phyloP scores from a whole-genome alignment of 75 land plant species.

The Ceratopteris richardii region DNA sequence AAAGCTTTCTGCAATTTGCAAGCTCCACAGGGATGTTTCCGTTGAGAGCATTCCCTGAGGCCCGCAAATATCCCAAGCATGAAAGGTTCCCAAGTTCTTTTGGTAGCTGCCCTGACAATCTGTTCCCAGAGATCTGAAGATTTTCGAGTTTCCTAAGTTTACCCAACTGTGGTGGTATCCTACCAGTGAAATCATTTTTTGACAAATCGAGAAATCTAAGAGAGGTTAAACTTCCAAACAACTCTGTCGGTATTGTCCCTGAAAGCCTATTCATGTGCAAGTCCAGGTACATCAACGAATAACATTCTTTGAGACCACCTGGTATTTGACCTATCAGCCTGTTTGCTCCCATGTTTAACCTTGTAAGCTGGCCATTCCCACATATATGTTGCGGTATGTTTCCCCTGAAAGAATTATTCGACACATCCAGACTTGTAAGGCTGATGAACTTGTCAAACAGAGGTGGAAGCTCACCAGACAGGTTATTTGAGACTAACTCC shows the following conservation, averaged over 20 bases:
- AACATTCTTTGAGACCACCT: not conserved
- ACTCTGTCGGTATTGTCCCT: not conserved
- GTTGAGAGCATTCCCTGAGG: conserved; percentile 53
- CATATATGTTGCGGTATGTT: conserved; percentile 14
- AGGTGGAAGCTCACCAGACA: conserved; percentile 16
- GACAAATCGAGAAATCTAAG: conserved; percentile 7
- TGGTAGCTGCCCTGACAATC: conserved; percentile 50
- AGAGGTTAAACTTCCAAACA: conserved; percentile 14
- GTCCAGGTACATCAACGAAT: not conserved
- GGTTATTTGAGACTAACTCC: conserved; percentile 4
- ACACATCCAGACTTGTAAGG: conserved; percentile 14
- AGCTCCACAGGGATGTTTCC: conserved; percentile 44
- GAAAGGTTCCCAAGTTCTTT: conserved; percentile 21
- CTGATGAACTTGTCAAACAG: not conserved
- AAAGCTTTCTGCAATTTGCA: conserved; percentile 4
- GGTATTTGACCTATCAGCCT: not conserved
- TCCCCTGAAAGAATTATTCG: conserved; percentile 14
- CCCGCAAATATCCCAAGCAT: conserved; percentile 29
- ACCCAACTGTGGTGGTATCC: conserved; percentile 22
- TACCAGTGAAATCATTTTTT: conserved; percentile 3
- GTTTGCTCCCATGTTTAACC: not conserved
- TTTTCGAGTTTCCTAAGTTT: conserved; percentile 33
- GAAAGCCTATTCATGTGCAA: not conserved
- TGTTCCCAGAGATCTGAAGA: conserved; percentile 41
- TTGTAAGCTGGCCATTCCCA: not conserved